Base-by-base conservation (phyloP, 805 yeast genomes). In the Wickerhamiella allomyrinae region DNA sequence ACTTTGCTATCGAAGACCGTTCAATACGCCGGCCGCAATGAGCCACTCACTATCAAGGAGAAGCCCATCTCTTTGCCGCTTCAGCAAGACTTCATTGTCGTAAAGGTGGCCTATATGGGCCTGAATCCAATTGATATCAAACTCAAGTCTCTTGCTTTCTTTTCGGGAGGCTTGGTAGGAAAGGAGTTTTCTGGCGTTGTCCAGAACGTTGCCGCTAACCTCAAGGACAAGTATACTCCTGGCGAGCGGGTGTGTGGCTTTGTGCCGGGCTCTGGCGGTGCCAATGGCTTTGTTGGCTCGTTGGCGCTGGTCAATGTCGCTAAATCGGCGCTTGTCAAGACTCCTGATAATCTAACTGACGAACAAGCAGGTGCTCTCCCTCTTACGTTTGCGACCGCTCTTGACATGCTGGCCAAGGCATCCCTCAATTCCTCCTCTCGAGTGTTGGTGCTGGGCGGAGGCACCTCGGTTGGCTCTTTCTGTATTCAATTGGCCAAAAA, bases 401-500 rank as follows among this genome's bases (percentile, higher is more conserved):
- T 54, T 48, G 55, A 63, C 39, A 54, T 67, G 39, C 56, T 70
- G 23, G 54, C 56, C 7, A 46, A 53, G 6, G 62, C 65, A 46
- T 56, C 59, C 15, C 58, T 71, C 19, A 61, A 61, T 25, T 61
- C 62, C 11, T 61, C 63, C 7, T 61, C 73, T 3, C 70, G 67
- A 44, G 71, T 78, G 3, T 63, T 81, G 38, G 68, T 83, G 17
- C 62, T 80, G 37, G 94, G 94, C 29, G 89, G 80, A 20, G 77
- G 81, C 7, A 76, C 93, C 1, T 61, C 77, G 11, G 86, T 79
- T 13, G 86, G 87, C 19, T 55, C 67, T 22, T 67, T 65, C 45
- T 65, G 69, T 3, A 62, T 74, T 27, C 82, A 77, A 56, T 56
- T 80, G 33, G 73, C 78, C 8, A 77, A 71, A 56, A 57, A 67